Evolutionary conservation across 108 stramenopile species (phyloP).

Genomic region (Aureococcus anophagefferens): DNA sequence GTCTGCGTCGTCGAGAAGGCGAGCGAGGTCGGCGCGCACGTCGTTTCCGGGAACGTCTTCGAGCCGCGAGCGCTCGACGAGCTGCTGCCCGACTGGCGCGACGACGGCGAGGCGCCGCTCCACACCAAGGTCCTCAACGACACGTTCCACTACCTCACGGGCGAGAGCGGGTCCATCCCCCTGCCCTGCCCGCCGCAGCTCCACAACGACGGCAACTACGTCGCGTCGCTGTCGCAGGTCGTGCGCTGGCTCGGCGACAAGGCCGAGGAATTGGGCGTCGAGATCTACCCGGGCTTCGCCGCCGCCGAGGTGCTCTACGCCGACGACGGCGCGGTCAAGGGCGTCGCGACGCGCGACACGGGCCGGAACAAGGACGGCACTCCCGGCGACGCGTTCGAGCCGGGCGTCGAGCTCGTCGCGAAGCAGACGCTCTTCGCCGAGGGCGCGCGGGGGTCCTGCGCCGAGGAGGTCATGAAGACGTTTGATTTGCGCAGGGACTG

Average conservation of each 20-base stretch:
- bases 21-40: slow-evolving; percentile 90
- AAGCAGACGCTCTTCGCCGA: slow-evolving; percentile 96
- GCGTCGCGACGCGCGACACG: slow-evolving; percentile 93
- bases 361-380: slow-evolving; percentile 86
- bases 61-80: slow-evolving; percentile 92
- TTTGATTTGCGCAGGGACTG: slow-evolving; percentile 69
- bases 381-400: slow-evolving; percentile 81
- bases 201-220: slow-evolving; percentile 95
- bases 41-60: slow-evolving; percentile 96
- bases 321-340: slow-evolving; percentile 53
- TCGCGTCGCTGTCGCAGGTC: slow-evolving; percentile 78
- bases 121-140: slow-evolving; percentile 76
- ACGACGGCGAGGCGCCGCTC: slow-evolving; percentile 31
- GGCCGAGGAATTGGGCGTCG: slow-evolving; percentile 94
- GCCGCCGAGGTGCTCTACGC: slow-evolving; percentile 81
- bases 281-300: slow-evolving; percentile 95
- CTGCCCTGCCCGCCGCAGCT: slow-evolving; percentile 69
- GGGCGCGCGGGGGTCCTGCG: slow-evolving; percentile 89
- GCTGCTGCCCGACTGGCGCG: slow-evolving; percentile 70
- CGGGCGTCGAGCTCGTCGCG: slow-evolving; percentile 87
- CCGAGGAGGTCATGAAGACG: slow-evolving; percentile 76
- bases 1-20: slow-evolving; percentile 6
- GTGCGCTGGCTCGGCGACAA: slow-evolving; percentile 81
- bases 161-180: slow-evolving; percentile 44
- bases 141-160: slow-evolving; percentile 63